Evolutionary conservation across 805 yeast genomes (phyloP).

Genomic region (Saccharomycopsis sp.): DNA sequence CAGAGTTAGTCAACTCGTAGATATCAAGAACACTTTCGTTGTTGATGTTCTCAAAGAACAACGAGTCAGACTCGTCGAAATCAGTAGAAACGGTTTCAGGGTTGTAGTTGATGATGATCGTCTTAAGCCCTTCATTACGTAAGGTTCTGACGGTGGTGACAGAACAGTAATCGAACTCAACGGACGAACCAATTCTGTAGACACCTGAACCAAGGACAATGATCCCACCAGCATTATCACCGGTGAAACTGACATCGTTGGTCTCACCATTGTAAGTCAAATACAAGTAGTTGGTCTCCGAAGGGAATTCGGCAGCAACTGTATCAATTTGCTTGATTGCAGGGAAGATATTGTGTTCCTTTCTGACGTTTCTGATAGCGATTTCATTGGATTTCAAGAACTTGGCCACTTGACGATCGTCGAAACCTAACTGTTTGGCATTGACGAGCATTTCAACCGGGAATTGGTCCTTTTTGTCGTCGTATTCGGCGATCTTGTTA

Average conservation of each 20-base stretch:
- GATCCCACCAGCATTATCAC: constrained; percentile 64
- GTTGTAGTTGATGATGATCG: constrained; percentile 95
- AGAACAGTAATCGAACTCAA: constrained; percentile 99
- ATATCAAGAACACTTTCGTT: constrained; percentile 92
- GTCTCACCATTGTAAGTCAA: constrained; percentile 90
- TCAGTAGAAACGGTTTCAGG: constrained; percentile 99
- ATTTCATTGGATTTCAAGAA: constrained; percentile 86
- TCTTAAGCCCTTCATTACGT: constrained; percentile 78
- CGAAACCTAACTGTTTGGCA: constrained; percentile 95
- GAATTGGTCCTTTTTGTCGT: constrained; percentile 43
- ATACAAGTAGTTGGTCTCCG: constrained; percentile 88
- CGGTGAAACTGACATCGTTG: constrained; percentile 67
- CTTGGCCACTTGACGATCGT: constrained; percentile 92
- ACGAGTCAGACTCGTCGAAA: constrained; percentile 95
- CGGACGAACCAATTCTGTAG: constrained; percentile 97
- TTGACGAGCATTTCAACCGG: constrained; percentile 61
- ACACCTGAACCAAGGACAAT: constrained; percentile 98
- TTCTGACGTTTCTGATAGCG: constrained; percentile 83
- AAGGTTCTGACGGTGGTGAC: constrained; percentile 93
- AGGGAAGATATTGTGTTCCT: constrained; percentile 81
- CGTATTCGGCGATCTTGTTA: constrained; percentile 45
- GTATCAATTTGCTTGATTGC: constrained; percentile 96
- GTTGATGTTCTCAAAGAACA: constrained; percentile 92
- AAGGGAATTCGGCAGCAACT: constrained; percentile 99
- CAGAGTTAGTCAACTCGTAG: constrained; percentile 82